Percentiles rank a stretch among this genome's conserved stretches.
Conservation (phyloP, 2,329 filamentous ascomycete species). For the Hymenoscyphus repandus region DNA sequence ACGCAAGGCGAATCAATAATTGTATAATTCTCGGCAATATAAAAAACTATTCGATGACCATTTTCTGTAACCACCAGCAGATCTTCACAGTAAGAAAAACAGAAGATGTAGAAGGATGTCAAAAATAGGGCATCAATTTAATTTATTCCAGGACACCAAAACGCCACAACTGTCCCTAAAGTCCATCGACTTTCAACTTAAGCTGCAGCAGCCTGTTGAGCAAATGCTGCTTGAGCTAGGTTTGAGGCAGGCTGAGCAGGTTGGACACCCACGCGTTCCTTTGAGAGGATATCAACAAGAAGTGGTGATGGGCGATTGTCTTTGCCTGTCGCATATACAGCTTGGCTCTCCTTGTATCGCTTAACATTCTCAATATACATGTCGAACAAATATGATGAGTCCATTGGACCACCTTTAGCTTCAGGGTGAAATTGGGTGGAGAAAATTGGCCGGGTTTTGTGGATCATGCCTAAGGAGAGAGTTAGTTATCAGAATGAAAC, state of each 20-base stretch:
- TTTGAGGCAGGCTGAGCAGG: slow-evolving; percentile 26
- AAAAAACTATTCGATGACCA: no score
- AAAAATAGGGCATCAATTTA: no score
- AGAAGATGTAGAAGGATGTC: no score
- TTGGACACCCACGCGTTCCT: slow-evolving; percentile 84
- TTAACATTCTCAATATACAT: slow-evolving; percentile 88
- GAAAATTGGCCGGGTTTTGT: slow-evolving; percentile 94
- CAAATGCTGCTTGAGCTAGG: slow-evolving; percentile 16
- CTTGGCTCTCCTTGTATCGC: slow-evolving; percentile 81
- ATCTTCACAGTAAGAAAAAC: no score
- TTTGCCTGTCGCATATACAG: slow-evolving; percentile 63
- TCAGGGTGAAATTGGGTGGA: slow-evolving; percentile 98
- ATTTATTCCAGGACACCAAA: no score
- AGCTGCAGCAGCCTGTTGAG: slow-evolving; percentile 19
- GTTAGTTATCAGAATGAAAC: neutral
- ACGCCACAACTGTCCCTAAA: no score
- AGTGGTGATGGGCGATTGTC: slow-evolving; percentile 85
- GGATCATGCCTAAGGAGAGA: slow-evolving; percentile 65
- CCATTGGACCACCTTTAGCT: slow-evolving; percentile 93
- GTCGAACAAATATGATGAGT: slow-evolving; percentile 94
- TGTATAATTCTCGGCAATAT: no score
- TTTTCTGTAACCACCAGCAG: no score
- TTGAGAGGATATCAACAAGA: slow-evolving; percentile 84
- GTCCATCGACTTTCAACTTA: neutral
- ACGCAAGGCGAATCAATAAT: no score